A percentile compares a stretch with the other conserved stretches of the same genome.
These are phyloP conservation scores for Magnusiomyces tetraspermus DNA, from an alignment of 1,139 yeast species.

Conservation along the genomic window DNA sequence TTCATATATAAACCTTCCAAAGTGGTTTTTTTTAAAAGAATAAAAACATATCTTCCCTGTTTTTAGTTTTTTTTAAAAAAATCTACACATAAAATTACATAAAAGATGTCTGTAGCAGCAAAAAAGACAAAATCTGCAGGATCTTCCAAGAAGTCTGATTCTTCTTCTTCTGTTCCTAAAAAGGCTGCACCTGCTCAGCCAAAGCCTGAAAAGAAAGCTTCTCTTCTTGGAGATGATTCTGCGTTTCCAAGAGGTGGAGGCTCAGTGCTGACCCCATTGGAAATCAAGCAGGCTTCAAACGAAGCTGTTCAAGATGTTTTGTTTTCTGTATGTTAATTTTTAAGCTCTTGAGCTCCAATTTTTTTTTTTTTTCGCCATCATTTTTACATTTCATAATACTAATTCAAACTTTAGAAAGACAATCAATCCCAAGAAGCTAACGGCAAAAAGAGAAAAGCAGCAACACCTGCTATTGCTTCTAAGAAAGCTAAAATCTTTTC, in stretches of 20 bases:
- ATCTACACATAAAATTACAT: no score
- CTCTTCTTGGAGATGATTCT: constrained; percentile 30
- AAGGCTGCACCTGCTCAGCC: not conserved
- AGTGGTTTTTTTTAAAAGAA: no score
- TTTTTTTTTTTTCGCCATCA: not conserved
- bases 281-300: constrained; percentile 83
- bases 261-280: constrained; percentile 76
- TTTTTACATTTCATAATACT: not conserved
- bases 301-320: constrained; percentile 85
- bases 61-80: not conserved
- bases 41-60: no score
- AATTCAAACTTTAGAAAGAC: not conserved
- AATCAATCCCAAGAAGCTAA: not conserved
- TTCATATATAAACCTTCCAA: no score
- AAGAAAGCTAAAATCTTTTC: constrained; percentile 14
- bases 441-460: constrained; percentile 26
- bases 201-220: constrained; percentile 1
- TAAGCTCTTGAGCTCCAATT: no score
- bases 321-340: constrained; percentile 46
- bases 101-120: not conserved
- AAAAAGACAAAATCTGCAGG: not conserved
- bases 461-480: constrained; percentile 8
- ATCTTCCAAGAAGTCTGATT: not conserved
- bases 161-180: not conserved
- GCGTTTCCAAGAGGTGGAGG: constrained; percentile 95